Conservation (phyloP, 2,329 filamentous ascomycete species). For the Diaporthe citriasiana region DNA sequence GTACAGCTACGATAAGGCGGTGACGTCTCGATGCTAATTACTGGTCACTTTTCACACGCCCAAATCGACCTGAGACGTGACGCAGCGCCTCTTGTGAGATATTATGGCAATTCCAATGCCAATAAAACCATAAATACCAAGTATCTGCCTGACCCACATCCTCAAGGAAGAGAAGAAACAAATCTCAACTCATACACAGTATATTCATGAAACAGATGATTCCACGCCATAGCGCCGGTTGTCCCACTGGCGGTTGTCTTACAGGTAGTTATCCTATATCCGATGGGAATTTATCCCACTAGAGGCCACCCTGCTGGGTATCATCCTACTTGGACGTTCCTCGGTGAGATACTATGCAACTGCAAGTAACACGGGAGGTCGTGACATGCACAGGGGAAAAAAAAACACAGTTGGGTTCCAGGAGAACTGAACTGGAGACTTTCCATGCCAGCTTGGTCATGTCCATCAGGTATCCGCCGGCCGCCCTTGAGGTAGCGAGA, state of each 20-base stretch:
- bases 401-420: neutral
- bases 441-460: neutral
- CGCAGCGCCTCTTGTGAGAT: no score
- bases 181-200: neutral
- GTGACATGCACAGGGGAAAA: neutral
- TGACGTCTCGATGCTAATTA: neutral
- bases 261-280: neutral
- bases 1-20: neutral
- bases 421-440: neutral
- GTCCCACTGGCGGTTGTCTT: neutral
- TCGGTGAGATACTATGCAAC: neutral
- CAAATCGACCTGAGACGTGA: neutral
- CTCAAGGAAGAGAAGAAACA: no score
- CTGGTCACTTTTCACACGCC: neutral
- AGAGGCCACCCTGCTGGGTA: neutral
- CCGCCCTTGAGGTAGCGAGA: neutral
- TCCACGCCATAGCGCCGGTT: neutral
- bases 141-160: neutral
- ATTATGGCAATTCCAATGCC: neutral
- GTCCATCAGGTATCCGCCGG: neutral
- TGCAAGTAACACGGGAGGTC: neutral
- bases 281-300: neutral
- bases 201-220: neutral
- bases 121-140: neutral
- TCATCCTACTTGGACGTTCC: neutral